phyloP scores from a whole-genome alignment of 106 monocot genomes.

The Chionographis japonica region DNA sequence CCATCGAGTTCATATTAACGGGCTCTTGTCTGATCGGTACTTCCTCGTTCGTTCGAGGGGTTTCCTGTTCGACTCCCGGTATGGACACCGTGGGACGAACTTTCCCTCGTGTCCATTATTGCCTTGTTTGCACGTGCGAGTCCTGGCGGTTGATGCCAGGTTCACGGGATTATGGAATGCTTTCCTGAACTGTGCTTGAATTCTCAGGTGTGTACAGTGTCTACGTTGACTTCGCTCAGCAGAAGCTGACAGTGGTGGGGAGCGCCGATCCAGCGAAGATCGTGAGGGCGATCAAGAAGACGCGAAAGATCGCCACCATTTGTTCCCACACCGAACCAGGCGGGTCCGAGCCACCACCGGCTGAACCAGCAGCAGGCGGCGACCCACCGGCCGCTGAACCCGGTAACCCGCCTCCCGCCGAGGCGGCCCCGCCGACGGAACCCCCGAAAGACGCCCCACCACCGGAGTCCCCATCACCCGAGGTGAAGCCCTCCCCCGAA shows the following conservation, averaged over 20 bases:
- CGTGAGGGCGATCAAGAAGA: slow-evolving; percentile 61
- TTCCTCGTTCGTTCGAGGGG: too few relatives aligned
- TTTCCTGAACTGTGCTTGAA: neutral
- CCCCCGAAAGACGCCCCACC: neutral
- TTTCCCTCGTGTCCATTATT: too few relatives aligned
- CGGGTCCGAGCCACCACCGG: neutral
- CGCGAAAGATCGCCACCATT: slow-evolving; percentile 40
- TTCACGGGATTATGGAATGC: too few relatives aligned
- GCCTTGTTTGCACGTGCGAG: too few relatives aligned
- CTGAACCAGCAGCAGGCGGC: neutral
- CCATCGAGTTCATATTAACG: neutral
- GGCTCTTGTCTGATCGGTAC: too few relatives aligned
- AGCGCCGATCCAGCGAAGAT: slow-evolving; percentile 44
- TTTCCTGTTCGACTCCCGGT: too few relatives aligned
- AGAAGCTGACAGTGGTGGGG: slow-evolving; percentile 59
- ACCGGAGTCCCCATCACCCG: neutral
- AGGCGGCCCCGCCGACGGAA: neutral
- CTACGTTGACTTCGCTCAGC: slow-evolving; percentile 32
- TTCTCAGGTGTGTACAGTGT: slow-evolving; percentile 42
- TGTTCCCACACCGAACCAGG: slow-evolving; percentile 30
- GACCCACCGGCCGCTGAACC: slow-evolving; percentile 5
- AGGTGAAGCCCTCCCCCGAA: slow-evolving; percentile 4
- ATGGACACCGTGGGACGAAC: too few relatives aligned
- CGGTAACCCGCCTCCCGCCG: neutral
- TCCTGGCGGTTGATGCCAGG: too few relatives aligned